phyloP scores from a whole-genome alignment of 495 filamentous ascomycete genomes.

The Neurospora sp. region DNA sequence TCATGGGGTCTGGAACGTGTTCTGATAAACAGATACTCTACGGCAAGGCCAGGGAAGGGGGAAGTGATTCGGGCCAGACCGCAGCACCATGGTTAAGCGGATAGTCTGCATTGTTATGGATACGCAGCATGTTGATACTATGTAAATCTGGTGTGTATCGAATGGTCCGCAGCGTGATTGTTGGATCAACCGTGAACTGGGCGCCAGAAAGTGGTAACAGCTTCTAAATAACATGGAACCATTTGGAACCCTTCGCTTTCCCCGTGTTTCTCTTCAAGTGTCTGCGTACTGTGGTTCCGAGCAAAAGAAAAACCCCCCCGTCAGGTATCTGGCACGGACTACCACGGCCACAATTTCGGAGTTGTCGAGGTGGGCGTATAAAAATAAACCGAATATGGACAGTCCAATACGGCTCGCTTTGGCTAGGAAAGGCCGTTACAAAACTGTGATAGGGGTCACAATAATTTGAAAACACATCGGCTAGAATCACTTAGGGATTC shows the following conservation, averaged over 20 bases:
- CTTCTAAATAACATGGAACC: neutral
- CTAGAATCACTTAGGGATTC: neutral
- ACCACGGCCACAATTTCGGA: no score
- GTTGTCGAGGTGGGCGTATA: neutral
- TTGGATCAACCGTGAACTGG: neutral
- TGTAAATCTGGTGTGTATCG: neutral
- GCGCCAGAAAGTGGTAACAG: neutral
- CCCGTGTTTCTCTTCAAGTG: neutral
- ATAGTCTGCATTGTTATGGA: neutral
- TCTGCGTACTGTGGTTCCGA: neutral
- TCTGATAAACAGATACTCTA: neutral
- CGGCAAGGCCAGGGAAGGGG: neutral
- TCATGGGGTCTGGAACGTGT: neutral
- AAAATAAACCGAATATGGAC: neutral
- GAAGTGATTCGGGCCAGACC: neutral
- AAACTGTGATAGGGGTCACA: neutral
- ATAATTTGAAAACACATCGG: neutral
- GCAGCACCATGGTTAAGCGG: neutral
- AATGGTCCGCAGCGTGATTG: neutral
- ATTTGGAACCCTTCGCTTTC: neutral
- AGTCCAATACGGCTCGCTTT: neutral
- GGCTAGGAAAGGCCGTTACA: neutral
- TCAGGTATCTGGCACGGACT: no score
- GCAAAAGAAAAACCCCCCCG: no score
- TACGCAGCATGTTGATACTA: neutral